Evolutionary conservation across 192 early-diverging fungal genomes (phyloP).

Genomic region (Irineochytrium annulatum): DNA sequence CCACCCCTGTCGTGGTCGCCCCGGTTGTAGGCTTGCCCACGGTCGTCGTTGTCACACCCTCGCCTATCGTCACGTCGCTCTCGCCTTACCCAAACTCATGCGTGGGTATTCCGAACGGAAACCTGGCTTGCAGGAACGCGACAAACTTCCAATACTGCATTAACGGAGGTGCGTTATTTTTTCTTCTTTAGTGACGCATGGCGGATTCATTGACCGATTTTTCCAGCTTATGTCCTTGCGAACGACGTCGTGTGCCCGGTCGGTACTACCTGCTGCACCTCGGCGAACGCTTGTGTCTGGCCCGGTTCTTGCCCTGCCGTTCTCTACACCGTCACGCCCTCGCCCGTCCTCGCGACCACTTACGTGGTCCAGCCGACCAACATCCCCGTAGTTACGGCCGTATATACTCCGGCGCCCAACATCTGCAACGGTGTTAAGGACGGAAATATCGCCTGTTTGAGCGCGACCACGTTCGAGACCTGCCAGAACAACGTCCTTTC

Average conservation of each 20-base stretch:
- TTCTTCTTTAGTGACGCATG: not conserved
- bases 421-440: constrained; percentile 4
- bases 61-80: no score
- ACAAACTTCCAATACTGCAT: not conserved
- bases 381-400: not conserved
- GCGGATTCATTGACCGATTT: not conserved
- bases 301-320: not conserved
- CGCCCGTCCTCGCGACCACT: not conserved
- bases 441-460: constrained; percentile 1
- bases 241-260: not conserved
- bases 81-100: constrained; percentile 6
- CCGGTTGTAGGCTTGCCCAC: no score
- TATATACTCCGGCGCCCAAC: not conserved
- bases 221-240: not conserved
- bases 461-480: not conserved
- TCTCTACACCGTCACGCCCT: not conserved
- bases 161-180: constrained; percentile 12
- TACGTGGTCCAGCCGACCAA: not conserved
- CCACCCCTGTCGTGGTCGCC: no score
- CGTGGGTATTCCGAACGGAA: constrained; percentile 11
- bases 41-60: no score
- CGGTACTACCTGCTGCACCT: constrained; percentile 14
- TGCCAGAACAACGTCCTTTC: not conserved
- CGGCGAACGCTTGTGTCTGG: not conserved
- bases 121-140: constrained; percentile 4